Evolutionary conservation across 2,329 filamentous ascomycete species (phyloP), one percentile per base, ranked within the genome.

Genomic region (Fusarium kyushuense): DNA sequence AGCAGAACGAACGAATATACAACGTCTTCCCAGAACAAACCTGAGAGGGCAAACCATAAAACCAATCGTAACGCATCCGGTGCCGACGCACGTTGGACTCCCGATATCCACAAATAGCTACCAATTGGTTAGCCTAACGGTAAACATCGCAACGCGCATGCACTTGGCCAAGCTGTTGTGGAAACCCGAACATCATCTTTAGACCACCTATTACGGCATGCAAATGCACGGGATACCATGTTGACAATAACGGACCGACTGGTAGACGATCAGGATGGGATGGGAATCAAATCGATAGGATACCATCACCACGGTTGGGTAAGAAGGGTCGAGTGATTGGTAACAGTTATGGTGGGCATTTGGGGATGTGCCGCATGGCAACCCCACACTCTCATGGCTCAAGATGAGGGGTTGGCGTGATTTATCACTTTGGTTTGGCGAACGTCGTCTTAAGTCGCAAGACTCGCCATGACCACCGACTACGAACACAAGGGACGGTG

Each of bases 181-280:
- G 27, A n/a, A 53, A 40, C 36, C 33, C 49, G 30, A 38, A 48
- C 51, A 33, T 46, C 46, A 16, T 38, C 25, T 62, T 54, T 21
- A 27, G 19, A n/a, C n/a, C 27, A 46, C 25, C 30, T 45, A 17
- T 54, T 33, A 25, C 38, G 38, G 32, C 16, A 48, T 42, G 25
- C 25, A 42, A n/a, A 68, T 64, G 42, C 36, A 63, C 29, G 25
- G 29, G 58, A 25, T 30, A 13, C 36, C 54, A 54, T 60, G 36
- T 54, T 51, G 33, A 58, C 51, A 54, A 67, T 51, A 74, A 76
- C 74, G 74, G 74, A 65, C 74, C 74, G 74, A 76, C 69, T 76
- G 58, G 63, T 52, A 38, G 61, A 52, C 58, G 63, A 66, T 59
- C 56, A 41, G 52, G 57, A 65, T 51, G 58, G 63, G 59, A 62